Conservation (phyloP, 2,329 filamentous ascomycete genomes). For the Paracoccidioides brasiliensis region DNA sequence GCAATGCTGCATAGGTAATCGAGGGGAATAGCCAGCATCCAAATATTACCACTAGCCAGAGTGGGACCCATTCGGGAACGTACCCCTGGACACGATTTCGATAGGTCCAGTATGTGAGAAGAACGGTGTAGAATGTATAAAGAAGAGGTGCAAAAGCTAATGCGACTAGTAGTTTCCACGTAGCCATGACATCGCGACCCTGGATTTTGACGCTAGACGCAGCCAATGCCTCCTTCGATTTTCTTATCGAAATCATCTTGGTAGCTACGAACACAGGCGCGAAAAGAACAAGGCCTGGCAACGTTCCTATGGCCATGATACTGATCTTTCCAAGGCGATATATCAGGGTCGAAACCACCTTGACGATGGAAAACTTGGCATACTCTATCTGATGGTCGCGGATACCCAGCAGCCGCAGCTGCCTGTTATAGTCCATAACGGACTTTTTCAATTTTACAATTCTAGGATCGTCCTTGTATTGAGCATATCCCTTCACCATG, state of each 20-base stretch:
- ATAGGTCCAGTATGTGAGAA: conserved; percentile 65
- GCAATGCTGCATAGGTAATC: conserved; percentile 82
- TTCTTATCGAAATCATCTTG: conserved; percentile 67
- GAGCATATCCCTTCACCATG: conserved; percentile 78
- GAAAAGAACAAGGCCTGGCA: conserved; percentile 80
- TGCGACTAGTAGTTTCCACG: conserved; percentile 86
- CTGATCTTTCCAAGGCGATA: conserved; percentile 69
- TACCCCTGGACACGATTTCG: conserved; percentile 72
- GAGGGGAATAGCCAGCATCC: conserved; percentile 72
- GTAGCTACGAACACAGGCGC: conserved; percentile 75
- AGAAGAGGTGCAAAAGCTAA: conserved; percentile 69
- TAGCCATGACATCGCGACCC: conserved; percentile 79
- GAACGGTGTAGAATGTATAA: conserved; percentile 65
- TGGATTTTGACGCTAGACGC: conserved; percentile 81
- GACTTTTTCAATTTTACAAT: conserved; percentile 62
- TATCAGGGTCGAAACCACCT: conserved; percentile 62
- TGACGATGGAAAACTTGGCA: conserved; percentile 64
- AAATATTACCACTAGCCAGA: conserved; percentile 61
- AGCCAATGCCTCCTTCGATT: conserved; percentile 71
- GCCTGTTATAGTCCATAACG: conserved; percentile 74
- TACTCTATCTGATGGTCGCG: conserved; percentile 93
- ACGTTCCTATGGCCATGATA: conserved; percentile 63
- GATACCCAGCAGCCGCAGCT: conserved; percentile 72
- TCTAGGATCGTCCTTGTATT: conserved; percentile 80
- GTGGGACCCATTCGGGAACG: conserved; percentile 64